Base-by-base conservation (phyloP, 2,329 filamentous ascomycete species). In the Leptographium flavum region DNA sequence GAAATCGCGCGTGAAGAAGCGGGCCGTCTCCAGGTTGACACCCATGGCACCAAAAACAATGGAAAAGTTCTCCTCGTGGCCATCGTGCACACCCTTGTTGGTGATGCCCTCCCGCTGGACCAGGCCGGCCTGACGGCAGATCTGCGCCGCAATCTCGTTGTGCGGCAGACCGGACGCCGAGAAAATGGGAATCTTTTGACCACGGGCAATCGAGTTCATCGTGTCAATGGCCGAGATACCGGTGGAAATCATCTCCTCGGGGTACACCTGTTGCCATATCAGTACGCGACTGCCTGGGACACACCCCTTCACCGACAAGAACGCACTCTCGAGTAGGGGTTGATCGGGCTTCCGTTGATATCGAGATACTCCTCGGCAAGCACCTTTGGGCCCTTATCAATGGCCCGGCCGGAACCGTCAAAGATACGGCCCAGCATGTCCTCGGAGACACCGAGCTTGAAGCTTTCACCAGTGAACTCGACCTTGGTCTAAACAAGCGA, bases 11-110 rank as follows among this genome's bases (percentile, higher is more conserved):
- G 90, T 96, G 73, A 98, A 98, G 78, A 98, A 98, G 57, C 92
- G 84, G 57, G 84, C 86, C 28, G 92, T 98, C 64, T 98, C 92
- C 81, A 98, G 80, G 72, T 98, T 98, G 57, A 98, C 92, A 87
- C 92, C 92, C 92, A 98, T 98, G 60, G 92, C 92, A 61, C 87
- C 93, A 62, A 98, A 98, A 47, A 98, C 92, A 58, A 98, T 98
- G 49, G 88, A 95, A 76, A 98, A 98, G 73, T 98, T 98, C 60
- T 98, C 92, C 60, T 95, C 87, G 66, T 98, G 92, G 46, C 81
- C 88, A 59, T 98, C 93, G 60, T 98, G 92, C 23, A 92, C 81
- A 53, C 83, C 88, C 77, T 98, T 98, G 63, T 86, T 94, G 31
- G 87, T 82, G 45, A 79, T 65, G 43, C 87, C 74, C 72, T 87